Percentiles rank a stretch among this genome's conserved stretches.
Evolutionary conservation across 2,329 filamentous ascomycete genomes (phyloP).

Genomic region (Phoma herbarum): DNA sequence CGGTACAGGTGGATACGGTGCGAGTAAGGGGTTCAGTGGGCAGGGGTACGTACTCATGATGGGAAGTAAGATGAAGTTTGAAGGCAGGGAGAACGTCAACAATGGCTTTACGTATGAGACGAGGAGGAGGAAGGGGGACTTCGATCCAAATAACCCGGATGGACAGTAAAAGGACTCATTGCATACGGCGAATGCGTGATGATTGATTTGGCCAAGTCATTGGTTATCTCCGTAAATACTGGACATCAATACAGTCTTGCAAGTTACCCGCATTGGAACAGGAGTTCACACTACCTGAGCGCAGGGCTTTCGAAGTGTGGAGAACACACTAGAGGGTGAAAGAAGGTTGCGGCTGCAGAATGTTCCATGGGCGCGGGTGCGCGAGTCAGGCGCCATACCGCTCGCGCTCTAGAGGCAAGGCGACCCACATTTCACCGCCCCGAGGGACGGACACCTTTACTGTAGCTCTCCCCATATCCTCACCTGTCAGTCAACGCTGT

Average conservation of each 20-base stretch:
- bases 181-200: background rate
- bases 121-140: background rate
- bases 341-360: slow-evolving; percentile 13
- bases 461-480: slow-evolving; percentile 16
- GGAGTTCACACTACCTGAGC: too few relatives aligned
- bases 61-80: background rate
- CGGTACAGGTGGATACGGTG: background rate
- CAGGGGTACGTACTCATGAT: background rate
- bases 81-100: background rate
- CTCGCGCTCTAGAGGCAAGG: slow-evolving; percentile 8
- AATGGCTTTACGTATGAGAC: background rate
- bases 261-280: too few relatives aligned
- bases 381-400: slow-evolving; percentile 18
- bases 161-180: background rate
- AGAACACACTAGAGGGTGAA: slow-evolving; percentile 8
- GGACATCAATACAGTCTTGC: too few relatives aligned
- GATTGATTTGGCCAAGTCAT: background rate
- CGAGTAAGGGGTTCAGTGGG: background rate
- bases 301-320: background rate
- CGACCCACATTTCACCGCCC: slow-evolving; percentile 10
- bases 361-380: slow-evolving; percentile 10
- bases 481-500: slow-evolving; percentile 15
- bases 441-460: slow-evolving; percentile 23
- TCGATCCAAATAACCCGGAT: background rate
- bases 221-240: too few relatives aligned